Base-by-base conservation (phyloP, 179 eudicot genomes). In the Heliamphora pulchella region DNA sequence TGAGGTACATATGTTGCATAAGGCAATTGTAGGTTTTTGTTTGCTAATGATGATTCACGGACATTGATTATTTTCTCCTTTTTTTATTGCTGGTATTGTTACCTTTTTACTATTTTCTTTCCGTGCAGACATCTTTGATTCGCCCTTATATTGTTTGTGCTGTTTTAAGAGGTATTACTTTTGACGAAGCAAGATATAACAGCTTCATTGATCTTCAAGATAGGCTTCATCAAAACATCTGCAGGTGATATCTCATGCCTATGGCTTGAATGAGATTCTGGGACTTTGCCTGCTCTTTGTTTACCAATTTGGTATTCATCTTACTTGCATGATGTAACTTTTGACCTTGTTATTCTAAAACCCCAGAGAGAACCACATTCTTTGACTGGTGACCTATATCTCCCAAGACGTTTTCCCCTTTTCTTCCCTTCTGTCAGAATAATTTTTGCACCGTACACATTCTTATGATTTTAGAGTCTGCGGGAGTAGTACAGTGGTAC, bases 191-290 rank as follows among this genome's bases (percentile, higher is more conserved):
- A 51, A 90, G 91, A 89, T 96, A 96, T 81, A 92, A 96, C 85
- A 96, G 98, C 89, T 96, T 94, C 79, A 96, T 96, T 82, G 99
- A 94, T 84, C 97, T 96, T 74, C 99, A 96, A 88, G 99, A 96
- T 79, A 84, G 89, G 88, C 89, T 96, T 67, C 99, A 96, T 88
- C 98, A 96, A 84, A 96, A 94, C 83, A 94, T 96, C 44, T 96
- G 99, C 90, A 83, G 99, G 99, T 96, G 87, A 78, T 50, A 63
- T 50, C n/a, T 61, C 58, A 17, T 11, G 61, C 2, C 13, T 58
- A 57, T 18, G 46, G 31, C 71, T 58, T 77, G 55, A 50, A 59
- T 68, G 41, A 0, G 4, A 48, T 17, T 3, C 7, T 47, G 44
- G 22, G 47, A 15, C 20, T n/a, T 22, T 61, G 43, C 67, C 58